Evolutionary conservation across 2,329 filamentous ascomycete species (phyloP).

Genomic region (Microdochium bolleyi): DNA sequence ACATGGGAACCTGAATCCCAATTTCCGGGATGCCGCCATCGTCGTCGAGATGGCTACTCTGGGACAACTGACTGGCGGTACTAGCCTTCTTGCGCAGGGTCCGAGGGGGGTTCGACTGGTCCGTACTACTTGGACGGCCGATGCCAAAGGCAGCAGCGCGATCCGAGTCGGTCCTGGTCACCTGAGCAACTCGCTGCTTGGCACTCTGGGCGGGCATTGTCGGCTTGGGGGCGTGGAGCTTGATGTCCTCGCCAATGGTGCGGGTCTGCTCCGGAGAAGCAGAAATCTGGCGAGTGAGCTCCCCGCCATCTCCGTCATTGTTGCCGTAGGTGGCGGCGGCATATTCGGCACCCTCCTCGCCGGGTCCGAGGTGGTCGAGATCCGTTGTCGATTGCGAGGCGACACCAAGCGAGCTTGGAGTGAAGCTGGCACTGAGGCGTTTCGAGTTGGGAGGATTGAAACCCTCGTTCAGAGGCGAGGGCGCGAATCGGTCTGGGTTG

Average conservation of each 20-base stretch:
- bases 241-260: slow-evolving; percentile 71
- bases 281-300: slow-evolving; percentile 18
- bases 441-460: slow-evolving; percentile 41
- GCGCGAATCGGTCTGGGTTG: slow-evolving; percentile 69
- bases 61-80: slow-evolving; percentile 39
- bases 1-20: slow-evolving; percentile 88
- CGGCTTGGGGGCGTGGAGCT: slow-evolving; percentile 83
- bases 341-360: slow-evolving; percentile 87
- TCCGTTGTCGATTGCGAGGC: slow-evolving; percentile 18
- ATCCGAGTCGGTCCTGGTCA: slow-evolving; percentile 87
- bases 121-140: slow-evolving; percentile 56
- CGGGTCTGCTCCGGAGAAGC: slow-evolving; percentile 63
- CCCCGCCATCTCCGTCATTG: slow-evolving; percentile 14
- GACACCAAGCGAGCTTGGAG: background rate
- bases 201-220: slow-evolving; percentile 75
- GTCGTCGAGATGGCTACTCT: slow-evolving; percentile 51
- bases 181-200: slow-evolving; percentile 72
- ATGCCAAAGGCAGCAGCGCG: slow-evolving; percentile 79
- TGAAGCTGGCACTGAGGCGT: slow-evolving; percentile 24
- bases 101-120: slow-evolving; percentile 38
- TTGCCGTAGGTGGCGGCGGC: slow-evolving; percentile 52
- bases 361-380: slow-evolving; percentile 75
- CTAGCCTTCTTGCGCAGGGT: slow-evolving; percentile 58
- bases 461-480: slow-evolving; percentile 75
- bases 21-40: slow-evolving; percentile 90